These are phyloP conservation scores for Leishmania aethiopica DNA, from an alignment of 208 protist species.

Conservation along the genomic window DNA sequence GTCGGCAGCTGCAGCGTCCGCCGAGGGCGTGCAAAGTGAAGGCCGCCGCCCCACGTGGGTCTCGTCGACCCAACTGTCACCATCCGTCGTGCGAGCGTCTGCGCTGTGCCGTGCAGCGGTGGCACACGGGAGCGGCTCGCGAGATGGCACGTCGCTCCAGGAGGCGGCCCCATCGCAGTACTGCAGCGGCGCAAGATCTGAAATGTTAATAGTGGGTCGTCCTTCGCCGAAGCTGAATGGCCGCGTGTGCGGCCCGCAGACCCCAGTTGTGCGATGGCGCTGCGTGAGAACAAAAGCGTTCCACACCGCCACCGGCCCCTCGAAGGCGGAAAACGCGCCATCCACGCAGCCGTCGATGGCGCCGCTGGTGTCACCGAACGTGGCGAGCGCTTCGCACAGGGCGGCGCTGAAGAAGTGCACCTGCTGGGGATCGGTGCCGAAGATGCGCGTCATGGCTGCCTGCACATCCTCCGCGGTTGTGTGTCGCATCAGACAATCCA, in stretches of 20 bases:
- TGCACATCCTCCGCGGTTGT: constrained; percentile 3
- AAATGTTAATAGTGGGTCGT: constrained; percentile 36
- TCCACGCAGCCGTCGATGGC: not conserved
- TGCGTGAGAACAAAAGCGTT: constrained; percentile 35
- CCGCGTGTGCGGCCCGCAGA: constrained; percentile 54
- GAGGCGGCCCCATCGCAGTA: constrained; percentile 17
- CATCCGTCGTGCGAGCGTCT: not conserved
- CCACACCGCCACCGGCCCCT: constrained; percentile 26
- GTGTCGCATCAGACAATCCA: not conserved
- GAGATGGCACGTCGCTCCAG: not conserved
- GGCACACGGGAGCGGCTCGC: not conserved
- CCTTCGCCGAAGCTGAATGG: constrained; percentile 77
- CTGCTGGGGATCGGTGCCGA: constrained; percentile 14
- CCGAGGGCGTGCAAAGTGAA: no score
- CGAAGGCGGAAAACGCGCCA: not conserved
- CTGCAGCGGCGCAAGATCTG: constrained; percentile 43
- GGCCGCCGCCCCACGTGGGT: not conserved
- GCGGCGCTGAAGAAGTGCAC: constrained; percentile 33
- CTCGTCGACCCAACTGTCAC: not conserved
- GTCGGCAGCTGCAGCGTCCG: not conserved
- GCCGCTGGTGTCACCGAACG: not conserved
- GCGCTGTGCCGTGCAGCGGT: not conserved
- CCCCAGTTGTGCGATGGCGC: constrained; percentile 14
- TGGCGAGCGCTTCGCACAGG: constrained; percentile 1
- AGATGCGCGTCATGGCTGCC: constrained; percentile 25